Evolutionary conservation across 1,284 basidiomycete species (phyloP), one percentile per base, ranked within the genome.

Genomic region (Trichosporon inkin): DNA sequence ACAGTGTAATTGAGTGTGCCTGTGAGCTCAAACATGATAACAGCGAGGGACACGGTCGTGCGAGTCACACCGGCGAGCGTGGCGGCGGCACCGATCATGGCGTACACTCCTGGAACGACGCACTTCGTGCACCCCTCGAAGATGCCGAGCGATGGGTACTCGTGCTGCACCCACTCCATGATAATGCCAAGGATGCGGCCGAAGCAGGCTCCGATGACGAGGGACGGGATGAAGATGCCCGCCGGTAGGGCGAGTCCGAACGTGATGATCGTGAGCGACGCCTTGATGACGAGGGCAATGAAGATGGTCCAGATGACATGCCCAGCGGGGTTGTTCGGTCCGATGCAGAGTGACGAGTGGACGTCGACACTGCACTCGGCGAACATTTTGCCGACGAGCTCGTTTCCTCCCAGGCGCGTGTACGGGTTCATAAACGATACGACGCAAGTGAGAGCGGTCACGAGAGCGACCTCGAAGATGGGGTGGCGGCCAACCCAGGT

Each of bases 1-100:
- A 95, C 88, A n/a, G 86, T 89, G 75, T 98, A 97, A 4, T 90
- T 93, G 64, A 99, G 79, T 1, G 92, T 93, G 64, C 92, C 89
- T 1, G 94, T 99, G 52, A 99, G 83, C 77, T 98, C 95, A 71
- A 97, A 91, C 85, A 97, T 92, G 79, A 98, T 98, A 56, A 98
- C 94, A 1, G 92, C 93, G 54, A 97, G 83, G 1, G 92, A 94
- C 10, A 97, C 90, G 0, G 78, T 79, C 8, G 77, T 79, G 17
- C 78, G 68, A 0, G 92, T 94, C 10, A 93, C 91, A 34, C 92
- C 92, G 37, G 90, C 92, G 51, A 95, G 79, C 0, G 90, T 82
- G 0, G 92, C 90, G 1, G 91, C 92, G 1, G 92, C 92, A 38
- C 92, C 92, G 28, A 94, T 77, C 89, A 95, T 92, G 7, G 90